A percentile compares a stretch with the other conserved stretches of the same genome.
These are phyloP conservation scores for Yamadazyma epiphylla DNA, from an alignment of 1,139 yeast species.

Conservation along the genomic window DNA sequence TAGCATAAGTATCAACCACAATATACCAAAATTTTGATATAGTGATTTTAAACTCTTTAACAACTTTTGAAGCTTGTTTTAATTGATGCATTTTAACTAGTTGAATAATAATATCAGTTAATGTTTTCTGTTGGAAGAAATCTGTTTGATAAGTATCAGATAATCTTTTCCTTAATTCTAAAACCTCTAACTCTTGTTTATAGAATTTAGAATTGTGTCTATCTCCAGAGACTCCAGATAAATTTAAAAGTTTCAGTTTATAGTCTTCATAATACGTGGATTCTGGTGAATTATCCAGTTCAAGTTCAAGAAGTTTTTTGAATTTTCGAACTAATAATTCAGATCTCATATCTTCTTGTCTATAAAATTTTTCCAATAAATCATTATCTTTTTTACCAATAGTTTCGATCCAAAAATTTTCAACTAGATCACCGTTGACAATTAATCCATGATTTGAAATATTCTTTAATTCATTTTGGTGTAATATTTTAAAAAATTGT, in stretches of 20 bases:
- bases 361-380: constrained; percentile 26
- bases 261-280: constrained; percentile 21
- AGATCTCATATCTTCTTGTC: constrained; percentile 29
- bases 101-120: constrained; percentile 51
- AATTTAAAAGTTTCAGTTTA: constrained; percentile 21
- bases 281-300: constrained; percentile 1
- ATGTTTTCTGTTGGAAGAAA: constrained; percentile 49
- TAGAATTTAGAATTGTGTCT: constrained; percentile 25
- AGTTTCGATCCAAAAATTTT: constrained; percentile 36
- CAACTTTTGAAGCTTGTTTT: constrained; percentile 52
- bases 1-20: constrained; percentile 51
- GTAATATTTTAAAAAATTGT: constrained; percentile 38
- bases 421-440: constrained; percentile 39
- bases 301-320: constrained; percentile 10
- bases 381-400: constrained; percentile 23
- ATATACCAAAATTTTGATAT: constrained; percentile 64
- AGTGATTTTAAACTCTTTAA: constrained; percentile 59
- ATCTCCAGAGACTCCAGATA: constrained; percentile 19
- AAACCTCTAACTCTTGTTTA: constrained; percentile 48
- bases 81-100: constrained; percentile 58
- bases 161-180: constrained; percentile 50
- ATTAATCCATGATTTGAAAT: constrained; percentile 17
- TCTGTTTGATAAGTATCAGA: constrained; percentile 52
- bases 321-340: constrained; percentile 22
- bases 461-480: constrained; percentile 33